These are phyloP conservation scores for Taiozyma sp. DNA, from an alignment of 1,139 yeast species.

Conservation along the genomic window DNA sequence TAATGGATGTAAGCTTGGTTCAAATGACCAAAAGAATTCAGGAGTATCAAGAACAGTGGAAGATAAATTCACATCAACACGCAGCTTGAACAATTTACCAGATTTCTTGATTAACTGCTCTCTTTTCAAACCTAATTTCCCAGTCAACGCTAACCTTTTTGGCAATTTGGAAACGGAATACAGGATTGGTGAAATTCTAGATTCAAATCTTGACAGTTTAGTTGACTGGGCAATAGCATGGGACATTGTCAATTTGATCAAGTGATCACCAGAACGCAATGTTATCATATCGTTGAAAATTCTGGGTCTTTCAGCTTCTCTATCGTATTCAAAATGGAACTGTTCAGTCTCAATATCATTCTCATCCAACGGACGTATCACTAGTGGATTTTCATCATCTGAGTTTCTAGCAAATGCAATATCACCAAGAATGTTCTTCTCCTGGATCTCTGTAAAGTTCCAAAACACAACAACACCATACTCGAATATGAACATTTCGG, in stretches of 20 bases:
- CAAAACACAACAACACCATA: constrained; percentile 97
- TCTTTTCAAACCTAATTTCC: constrained; percentile 73
- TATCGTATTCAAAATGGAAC: constrained; percentile 87
- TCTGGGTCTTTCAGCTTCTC: constrained; percentile 76
- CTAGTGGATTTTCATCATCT: constrained; percentile 36
- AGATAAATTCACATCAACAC: constrained; percentile 91
- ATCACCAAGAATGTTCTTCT: constrained; percentile 90
- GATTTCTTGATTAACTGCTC: constrained; percentile 81
- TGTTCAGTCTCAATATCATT: constrained; percentile 94
- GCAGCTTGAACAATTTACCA: constrained; percentile 80
- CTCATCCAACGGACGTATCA: constrained; percentile 75
- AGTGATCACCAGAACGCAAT: constrained; percentile 83
- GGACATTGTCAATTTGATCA: constrained; percentile 87
- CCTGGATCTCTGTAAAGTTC: constrained; percentile 92
- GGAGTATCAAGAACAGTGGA: constrained; percentile 94
- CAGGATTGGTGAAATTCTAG: constrained; percentile 80
- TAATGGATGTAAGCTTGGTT: constrained; percentile 91
- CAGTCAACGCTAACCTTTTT: constrained; percentile 84
- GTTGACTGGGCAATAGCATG: constrained; percentile 98
- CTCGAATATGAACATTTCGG: constrained; percentile 84
- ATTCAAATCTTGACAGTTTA: constrained; percentile 84
- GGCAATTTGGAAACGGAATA: constrained; percentile 87
- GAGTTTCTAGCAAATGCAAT: constrained; percentile 67
- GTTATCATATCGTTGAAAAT: constrained; percentile 95
- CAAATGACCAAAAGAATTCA: constrained; percentile 93